Evolutionary conservation across 495 filamentous ascomycete genomes (phyloP).

Genomic region (Collariella sp.): DNA sequence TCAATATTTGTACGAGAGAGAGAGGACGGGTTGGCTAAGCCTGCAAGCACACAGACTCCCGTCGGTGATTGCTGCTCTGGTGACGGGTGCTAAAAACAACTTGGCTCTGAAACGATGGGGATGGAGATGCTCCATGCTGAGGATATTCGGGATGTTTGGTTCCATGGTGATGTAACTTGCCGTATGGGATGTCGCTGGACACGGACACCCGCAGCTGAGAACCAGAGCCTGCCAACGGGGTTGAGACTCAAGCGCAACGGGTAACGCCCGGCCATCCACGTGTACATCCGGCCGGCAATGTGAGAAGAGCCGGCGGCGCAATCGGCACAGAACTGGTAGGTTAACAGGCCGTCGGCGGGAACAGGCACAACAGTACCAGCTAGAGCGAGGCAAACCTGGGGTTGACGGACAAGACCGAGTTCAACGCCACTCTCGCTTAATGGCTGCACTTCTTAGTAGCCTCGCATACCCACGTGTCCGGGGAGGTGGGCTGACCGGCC

Average conservation of each 20-base stretch:
- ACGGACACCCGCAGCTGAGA: background rate
- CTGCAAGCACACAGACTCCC: background rate
- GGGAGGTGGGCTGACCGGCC: background rate
- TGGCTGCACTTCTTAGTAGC: background rate
- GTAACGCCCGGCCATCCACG: background rate
- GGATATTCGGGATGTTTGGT: background rate
- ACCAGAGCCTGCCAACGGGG: background rate
- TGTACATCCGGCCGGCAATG: constrained; percentile 3
- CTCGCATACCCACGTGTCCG: background rate
- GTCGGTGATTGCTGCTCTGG: background rate
- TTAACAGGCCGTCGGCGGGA: background rate
- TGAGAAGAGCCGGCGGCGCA: background rate
- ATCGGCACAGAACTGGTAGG: constrained; percentile 2
- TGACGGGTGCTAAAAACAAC: constrained; percentile 10
- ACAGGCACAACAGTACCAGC: background rate
- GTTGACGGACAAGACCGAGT: background rate
- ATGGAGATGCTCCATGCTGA: background rate
- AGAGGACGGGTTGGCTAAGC: constrained; percentile 8
- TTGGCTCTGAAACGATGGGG: background rate
- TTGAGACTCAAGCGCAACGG: background rate
- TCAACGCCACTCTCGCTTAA: background rate
- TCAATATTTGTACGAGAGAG: constrained; percentile 4
- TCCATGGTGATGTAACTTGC: background rate
- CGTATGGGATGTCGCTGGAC: background rate
- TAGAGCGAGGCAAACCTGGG: background rate